phyloP scores from a whole-genome alignment of 148 eudicot genomes.

The Arbutus unedo region DNA sequence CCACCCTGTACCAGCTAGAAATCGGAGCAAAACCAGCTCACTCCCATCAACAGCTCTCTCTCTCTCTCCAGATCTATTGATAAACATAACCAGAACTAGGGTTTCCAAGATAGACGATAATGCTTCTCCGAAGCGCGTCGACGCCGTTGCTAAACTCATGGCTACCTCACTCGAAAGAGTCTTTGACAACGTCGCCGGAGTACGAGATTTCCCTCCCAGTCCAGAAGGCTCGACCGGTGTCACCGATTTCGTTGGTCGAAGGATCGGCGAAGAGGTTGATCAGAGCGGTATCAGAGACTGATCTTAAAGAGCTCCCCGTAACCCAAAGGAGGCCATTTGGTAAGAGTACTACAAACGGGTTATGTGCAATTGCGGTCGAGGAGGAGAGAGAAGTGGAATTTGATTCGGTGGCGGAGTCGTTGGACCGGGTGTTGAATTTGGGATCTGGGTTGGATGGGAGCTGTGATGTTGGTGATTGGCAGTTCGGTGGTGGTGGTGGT shows the following conservation, averaged over 20 bases:
- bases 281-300: constrained; percentile 41
- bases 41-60: not conserved
- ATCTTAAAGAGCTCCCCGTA: constrained; percentile 28
- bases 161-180: constrained; percentile 19
- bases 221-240: constrained; percentile 8
- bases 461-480: constrained; percentile 14
- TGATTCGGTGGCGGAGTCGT: not conserved
- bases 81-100: too few relatives aligned
- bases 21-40: not conserved
- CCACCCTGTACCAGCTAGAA: not conserved
- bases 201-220: not conserved
- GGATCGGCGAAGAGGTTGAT: not conserved
- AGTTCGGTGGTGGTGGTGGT: constrained; percentile 15
- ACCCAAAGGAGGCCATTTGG: constrained; percentile 17
- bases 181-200: constrained; percentile 15
- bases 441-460: constrained; percentile 8
- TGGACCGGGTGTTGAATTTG: not conserved
- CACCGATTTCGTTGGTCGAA: not conserved
- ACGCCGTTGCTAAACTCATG: constrained; percentile 44
- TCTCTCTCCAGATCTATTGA: not conserved
- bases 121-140: constrained; percentile 55
- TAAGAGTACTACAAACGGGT: not conserved
- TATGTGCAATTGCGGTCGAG: constrained; percentile 15
- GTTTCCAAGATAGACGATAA: not conserved
- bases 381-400: constrained; percentile 13